These are phyloP conservation scores for Pistacia vera DNA, from an alignment of 345 rosid genomes.

Conservation along the genomic window DNA sequence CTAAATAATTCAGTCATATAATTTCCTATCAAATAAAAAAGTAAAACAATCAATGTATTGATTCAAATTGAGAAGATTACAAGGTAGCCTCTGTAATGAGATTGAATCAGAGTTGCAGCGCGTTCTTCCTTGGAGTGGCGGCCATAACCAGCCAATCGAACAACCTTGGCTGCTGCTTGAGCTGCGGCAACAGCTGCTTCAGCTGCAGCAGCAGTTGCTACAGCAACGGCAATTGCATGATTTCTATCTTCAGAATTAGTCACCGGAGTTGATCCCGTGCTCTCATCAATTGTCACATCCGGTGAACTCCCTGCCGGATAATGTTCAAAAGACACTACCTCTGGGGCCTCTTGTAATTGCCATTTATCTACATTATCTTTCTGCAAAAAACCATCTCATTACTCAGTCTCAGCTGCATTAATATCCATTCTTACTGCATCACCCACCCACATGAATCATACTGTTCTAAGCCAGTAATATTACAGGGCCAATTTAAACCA, in stretches of 20 bases:
- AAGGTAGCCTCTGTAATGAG: slow-evolving; percentile 84
- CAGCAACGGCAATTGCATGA: slow-evolving; percentile 87
- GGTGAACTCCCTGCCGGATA: slow-evolving; percentile 86
- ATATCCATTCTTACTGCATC: not conserved
- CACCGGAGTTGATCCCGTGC: slow-evolving; percentile 49
- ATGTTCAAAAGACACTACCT: slow-evolving; percentile 84
- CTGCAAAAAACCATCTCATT: slow-evolving; percentile 24
- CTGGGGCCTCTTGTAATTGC: slow-evolving; percentile 62
- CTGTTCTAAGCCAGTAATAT: no score
- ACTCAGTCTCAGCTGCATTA: not conserved
- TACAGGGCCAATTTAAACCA: no score
- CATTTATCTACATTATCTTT: slow-evolving; percentile 52
- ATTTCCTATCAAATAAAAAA: not conserved
- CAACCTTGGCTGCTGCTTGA: slow-evolving; percentile 93
- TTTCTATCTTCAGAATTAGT: slow-evolving; percentile 52
- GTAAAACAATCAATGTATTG: no score
- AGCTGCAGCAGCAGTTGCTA: slow-evolving; percentile 93
- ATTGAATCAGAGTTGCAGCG: slow-evolving; percentile 88
- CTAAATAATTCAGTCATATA: slow-evolving; percentile 28
- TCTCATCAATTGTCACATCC: slow-evolving; percentile 65
- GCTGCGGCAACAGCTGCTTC: slow-evolving; percentile 97
- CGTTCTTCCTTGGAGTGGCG: slow-evolving; percentile 76
- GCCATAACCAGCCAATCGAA: slow-evolving; percentile 81
- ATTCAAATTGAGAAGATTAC: slow-evolving; percentile 33
- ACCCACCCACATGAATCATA: not conserved